phyloP scores from a whole-genome alignment of 2,329 filamentous ascomycete species.

The Helotiales sp. region DNA sequence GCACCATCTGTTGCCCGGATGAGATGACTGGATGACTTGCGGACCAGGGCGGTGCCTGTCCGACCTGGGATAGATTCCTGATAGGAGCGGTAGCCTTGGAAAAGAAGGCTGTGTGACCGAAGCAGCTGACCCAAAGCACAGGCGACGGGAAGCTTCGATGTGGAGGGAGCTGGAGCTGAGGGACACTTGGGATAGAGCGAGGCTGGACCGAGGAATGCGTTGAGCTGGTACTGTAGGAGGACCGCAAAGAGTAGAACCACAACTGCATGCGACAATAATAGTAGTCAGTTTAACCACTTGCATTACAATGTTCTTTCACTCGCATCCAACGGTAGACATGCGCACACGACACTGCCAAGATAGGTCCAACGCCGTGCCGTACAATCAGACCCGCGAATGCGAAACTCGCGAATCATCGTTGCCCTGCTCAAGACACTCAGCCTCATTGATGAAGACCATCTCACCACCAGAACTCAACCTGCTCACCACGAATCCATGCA shows the following conservation, averaged over 20 bases:
- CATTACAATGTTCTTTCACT: background rate
- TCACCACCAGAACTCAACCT: constrained; percentile 6
- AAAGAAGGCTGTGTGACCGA: background rate
- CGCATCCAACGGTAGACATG: background rate
- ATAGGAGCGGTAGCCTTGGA: background rate
- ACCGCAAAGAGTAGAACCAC: too few species aligned
- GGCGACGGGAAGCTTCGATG: background rate
- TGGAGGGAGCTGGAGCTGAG: background rate
- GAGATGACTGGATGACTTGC: too few species aligned
- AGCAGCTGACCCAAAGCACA: background rate
- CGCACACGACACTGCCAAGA: background rate
- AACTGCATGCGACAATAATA: background rate
- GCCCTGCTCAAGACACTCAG: constrained; percentile 12
- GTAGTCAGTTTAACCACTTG: background rate
- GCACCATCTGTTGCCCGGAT: background rate
- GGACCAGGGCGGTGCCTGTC: background rate
- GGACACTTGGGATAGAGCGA: too few species aligned
- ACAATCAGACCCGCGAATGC: constrained; percentile 4
- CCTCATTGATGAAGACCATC: constrained; percentile 16
- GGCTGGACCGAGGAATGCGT: background rate
- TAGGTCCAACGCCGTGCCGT: background rate
- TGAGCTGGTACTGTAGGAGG: too few species aligned
- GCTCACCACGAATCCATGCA: constrained; percentile 2
- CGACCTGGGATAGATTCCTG: background rate
- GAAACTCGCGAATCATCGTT: constrained; percentile 18